Evolutionary conservation across 805 yeast species (phyloP).

Genomic region (Wickerhamiella lipophila): DNA sequence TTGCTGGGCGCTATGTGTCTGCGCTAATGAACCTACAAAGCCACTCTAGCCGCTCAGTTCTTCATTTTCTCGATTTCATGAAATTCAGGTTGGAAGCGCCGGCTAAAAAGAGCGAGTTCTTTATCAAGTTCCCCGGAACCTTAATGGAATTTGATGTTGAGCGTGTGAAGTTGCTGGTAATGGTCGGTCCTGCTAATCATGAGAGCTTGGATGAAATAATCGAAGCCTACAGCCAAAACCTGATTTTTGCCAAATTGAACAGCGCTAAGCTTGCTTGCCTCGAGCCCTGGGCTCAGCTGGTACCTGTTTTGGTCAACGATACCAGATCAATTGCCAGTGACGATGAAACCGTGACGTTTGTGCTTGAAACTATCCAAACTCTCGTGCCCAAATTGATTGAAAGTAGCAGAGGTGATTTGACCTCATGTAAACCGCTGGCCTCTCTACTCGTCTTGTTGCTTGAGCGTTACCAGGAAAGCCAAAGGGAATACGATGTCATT

Average conservation of each 20-base stretch:
- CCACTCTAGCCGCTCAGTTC: constrained; percentile 46
- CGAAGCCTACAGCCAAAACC: neutral
- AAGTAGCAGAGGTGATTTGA: constrained; percentile 52
- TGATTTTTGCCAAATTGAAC: neutral
- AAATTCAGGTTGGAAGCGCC: constrained; percentile 32
- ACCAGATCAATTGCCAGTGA: constrained; percentile 30
- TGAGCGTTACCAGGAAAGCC: constrained; percentile 40
- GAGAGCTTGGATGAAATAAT: neutral
- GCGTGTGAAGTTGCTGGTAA: neutral
- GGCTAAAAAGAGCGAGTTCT: neutral
- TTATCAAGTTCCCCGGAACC: neutral
- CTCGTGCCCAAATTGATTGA: constrained; percentile 66
- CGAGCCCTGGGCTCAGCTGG: constrained; percentile 73
- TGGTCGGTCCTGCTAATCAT: neutral
- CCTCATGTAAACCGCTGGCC: constrained; percentile 62
- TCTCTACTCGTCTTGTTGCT: constrained; percentile 62
- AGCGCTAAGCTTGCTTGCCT: constrained; percentile 45
- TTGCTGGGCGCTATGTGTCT: constrained; percentile 41
- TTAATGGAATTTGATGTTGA: neutral
- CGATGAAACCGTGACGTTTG: constrained; percentile 39
- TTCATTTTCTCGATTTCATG: constrained; percentile 58
- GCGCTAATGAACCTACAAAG: constrained; percentile 35
- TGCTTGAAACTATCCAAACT: constrained; percentile 62
- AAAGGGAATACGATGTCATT: constrained; percentile 22
- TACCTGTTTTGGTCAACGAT: constrained; percentile 55